Percentiles rank a stretch among this genome's conserved stretches.
These are phyloP conservation scores for Podospora tetraspora DNA, from an alignment of 495 filamentous ascomycete species.

Conservation along the genomic window DNA sequence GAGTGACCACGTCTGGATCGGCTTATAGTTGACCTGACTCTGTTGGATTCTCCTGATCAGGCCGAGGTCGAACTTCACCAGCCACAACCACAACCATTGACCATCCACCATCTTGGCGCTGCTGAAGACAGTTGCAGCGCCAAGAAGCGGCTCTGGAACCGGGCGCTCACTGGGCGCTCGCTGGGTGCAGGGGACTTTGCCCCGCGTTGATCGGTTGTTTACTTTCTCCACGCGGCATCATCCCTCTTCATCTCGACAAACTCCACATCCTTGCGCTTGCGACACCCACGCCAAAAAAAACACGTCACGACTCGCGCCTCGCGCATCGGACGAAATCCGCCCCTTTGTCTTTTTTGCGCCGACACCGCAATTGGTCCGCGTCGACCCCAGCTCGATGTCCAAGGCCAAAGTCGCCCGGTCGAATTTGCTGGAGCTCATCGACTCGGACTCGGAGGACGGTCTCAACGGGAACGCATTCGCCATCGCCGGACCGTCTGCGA, in stretches of 20 bases:
- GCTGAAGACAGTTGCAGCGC: neutral
- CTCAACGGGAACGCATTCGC: constrained; percentile 39
- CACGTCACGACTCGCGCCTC: neutral
- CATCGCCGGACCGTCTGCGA: constrained; percentile 16
- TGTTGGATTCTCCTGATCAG: neutral
- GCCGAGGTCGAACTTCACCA: neutral
- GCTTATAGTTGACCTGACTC: neutral
- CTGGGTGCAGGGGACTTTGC: neutral
- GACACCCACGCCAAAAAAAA: neutral
- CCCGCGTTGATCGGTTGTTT: constrained; percentile 12
- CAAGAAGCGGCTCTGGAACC: neutral
- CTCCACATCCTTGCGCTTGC: neutral
- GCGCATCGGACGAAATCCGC: neutral
- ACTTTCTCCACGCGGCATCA: constrained; percentile 12
- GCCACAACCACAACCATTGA: neutral
- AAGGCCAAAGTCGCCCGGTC: constrained; percentile 32
- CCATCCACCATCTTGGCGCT: neutral
- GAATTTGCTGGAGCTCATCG: constrained; percentile 57
- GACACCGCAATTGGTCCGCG: neutral
- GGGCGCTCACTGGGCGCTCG: neutral
- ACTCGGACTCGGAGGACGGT: constrained; percentile 64
- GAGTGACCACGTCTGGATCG: neutral
- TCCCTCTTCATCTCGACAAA: neutral
- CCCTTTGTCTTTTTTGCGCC: neutral
- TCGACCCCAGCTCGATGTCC: constrained; percentile 26